phyloP scores from a whole-genome alignment of 1,284 basidiomycete species.

The Macrocystidia cucumis region DNA sequence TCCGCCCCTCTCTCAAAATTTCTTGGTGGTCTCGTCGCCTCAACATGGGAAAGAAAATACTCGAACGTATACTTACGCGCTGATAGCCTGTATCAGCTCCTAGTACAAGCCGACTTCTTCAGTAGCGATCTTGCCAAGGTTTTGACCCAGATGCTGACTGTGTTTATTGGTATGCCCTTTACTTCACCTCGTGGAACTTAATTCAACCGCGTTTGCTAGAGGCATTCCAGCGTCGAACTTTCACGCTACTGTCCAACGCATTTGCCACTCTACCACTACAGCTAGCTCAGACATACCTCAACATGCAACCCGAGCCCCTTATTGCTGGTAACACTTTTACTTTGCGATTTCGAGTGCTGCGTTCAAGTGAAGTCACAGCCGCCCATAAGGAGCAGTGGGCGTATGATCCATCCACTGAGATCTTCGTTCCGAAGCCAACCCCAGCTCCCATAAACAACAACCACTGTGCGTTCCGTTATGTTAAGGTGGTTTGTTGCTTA shows the following conservation, averaged over 20 bases:
- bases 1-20: constrained; percentile 34
- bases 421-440: constrained; percentile 31
- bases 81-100: constrained; percentile 31
- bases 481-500: not conserved
- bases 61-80: constrained; percentile 43
- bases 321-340: constrained; percentile 43
- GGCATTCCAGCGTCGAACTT: constrained; percentile 46
- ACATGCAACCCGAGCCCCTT: constrained; percentile 38
- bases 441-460: too few relatives aligned
- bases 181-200: not conserved
- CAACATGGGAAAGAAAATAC: constrained; percentile 46
- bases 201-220: constrained; percentile 19
- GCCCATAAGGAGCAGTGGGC: constrained; percentile 38
- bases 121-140: constrained; percentile 36
- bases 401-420: constrained; percentile 36
- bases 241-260: constrained; percentile 47
- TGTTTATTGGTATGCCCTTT: constrained; percentile 34
- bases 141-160: constrained; percentile 32
- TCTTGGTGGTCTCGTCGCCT: constrained; percentile 37
- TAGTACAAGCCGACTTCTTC: constrained; percentile 32
- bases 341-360: too few relatives aligned
- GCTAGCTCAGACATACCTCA: constrained; percentile 49
- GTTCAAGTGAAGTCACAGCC: too few relatives aligned
- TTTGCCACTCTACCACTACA: constrained; percentile 50
- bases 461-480: constrained; percentile 1